Percentiles rank a stretch among this genome's conserved stretches.
Evolutionary conservation across 2,329 filamentous ascomycete genomes (phyloP).

Genomic region (Botrytis deweyae): DNA sequence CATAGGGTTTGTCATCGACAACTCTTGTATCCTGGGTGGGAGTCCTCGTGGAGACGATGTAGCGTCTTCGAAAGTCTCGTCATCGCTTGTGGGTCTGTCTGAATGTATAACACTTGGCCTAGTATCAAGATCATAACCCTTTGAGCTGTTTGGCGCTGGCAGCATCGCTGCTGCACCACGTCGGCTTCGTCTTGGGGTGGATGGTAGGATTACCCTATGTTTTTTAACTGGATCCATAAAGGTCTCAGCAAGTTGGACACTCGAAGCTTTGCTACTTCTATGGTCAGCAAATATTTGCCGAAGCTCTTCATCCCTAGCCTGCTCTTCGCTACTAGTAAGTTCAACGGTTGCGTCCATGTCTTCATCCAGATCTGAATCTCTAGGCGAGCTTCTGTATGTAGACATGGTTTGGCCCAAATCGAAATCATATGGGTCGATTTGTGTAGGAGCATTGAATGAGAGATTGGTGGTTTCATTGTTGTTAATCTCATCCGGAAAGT

Average conservation of each 20-base stretch:
- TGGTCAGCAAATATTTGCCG: background rate
- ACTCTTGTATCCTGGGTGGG: background rate
- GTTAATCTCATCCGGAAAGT: background rate
- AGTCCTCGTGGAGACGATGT: constrained; percentile 30
- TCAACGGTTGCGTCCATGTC: constrained; percentile 13
- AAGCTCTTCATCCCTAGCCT: constrained; percentile 14
- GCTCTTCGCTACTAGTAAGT: constrained; percentile 19
- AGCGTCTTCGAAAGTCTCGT: constrained; percentile 35
- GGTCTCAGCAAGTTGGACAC: background rate
- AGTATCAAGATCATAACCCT: constrained; percentile 47
- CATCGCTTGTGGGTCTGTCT: constrained; percentile 27
- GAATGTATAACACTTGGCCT: constrained; percentile 45
- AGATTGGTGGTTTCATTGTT: constrained; percentile 3
- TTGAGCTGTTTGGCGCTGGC: constrained; percentile 21
- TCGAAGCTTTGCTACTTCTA: background rate
- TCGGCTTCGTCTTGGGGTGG: constrained; percentile 21
- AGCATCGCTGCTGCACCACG: constrained; percentile 1
- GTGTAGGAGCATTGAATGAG: constrained; percentile 29
- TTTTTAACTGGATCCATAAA: background rate
- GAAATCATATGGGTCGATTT: constrained; percentile 27
- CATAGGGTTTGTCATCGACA: background rate
- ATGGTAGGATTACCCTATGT: background rate
- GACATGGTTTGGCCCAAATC: constrained; percentile 26
- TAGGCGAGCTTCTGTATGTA: constrained; percentile 25
- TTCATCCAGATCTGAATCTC: background rate